Base-by-base conservation (phyloP, 106 monocot species). In the Apostasia shenzhenica region DNA sequence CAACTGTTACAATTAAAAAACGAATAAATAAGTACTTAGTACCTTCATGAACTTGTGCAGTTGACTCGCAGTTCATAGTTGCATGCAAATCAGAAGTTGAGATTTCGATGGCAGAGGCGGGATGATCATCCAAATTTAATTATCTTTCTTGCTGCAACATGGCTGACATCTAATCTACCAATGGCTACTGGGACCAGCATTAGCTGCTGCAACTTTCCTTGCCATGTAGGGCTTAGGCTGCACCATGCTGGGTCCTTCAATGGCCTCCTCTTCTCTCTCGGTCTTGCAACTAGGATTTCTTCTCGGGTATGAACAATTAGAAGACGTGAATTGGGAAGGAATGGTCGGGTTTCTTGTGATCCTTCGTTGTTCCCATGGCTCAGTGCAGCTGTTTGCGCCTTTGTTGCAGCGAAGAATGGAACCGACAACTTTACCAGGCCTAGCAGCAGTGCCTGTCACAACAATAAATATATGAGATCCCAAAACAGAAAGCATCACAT, bases 141-240 rank as follows among this genome's bases (percentile, higher is more conserved):
- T 26, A 26, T 26, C 26, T 26, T 26, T 26, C 26, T 26, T 26
- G 26, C 26, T 26, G 26, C 26, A 26, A 0, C 26, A 26, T 26
- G 26, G 26, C 26, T 26, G 26, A 26, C 0, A 26, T 26, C 48
- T 37, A 8, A 26, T 55, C 73, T 84, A 84, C 84, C 84, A 84
- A 67, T 73, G 79, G 40, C 73, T 55, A 59, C 80, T 75, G 11
- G 64, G 75, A 48, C 84, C 75, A 67, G 66, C 76, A 3, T 72
- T 68, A 42, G 86, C 79, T 26, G 86, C 81, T 11, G 82, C 67
- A 2, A 82, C 76, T 86, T 86, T 82, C 58, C 79, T 79, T 6
- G 86, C 52, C 9, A 79, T 48, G 62, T 78, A 77, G 2, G 86
- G 82, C 53, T 83, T 78, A 48, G 66, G 74, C 72, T 78, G 82